phyloP scores from a whole-genome alignment of 2,329 filamentous ascomycete genomes.

The Mycosphaerella arachidis region DNA sequence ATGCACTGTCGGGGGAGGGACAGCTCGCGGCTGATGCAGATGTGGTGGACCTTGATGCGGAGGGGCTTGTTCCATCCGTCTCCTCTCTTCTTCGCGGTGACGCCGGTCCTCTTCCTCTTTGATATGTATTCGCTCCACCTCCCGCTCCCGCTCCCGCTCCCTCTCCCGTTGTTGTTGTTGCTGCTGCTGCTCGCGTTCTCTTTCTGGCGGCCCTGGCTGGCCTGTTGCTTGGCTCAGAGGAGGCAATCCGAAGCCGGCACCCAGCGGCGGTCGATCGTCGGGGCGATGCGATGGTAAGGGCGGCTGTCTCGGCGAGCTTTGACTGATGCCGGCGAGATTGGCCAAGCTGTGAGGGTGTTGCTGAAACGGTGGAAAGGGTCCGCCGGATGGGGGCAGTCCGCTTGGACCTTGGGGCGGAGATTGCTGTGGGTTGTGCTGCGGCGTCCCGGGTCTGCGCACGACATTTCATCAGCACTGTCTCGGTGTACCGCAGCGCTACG shows the following conservation, averaged over 20 bases:
- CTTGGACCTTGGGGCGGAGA: constrained; percentile 30
- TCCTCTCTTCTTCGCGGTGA: constrained; percentile 60
- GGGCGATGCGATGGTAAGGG: constrained; percentile 23
- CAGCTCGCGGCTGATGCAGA: constrained; percentile 87
- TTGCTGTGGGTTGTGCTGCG: constrained; percentile 31
- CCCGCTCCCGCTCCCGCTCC: constrained; percentile 47
- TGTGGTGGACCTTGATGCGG: constrained; percentile 77
- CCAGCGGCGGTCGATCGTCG: constrained; percentile 35
- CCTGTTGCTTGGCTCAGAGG: constrained; percentile 43
- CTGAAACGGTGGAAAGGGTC: constrained; percentile 41
- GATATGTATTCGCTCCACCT: constrained; percentile 53
- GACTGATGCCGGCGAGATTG: constrained; percentile 41
- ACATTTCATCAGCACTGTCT: constrained; percentile 6
- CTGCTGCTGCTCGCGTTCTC: constrained; percentile 25
- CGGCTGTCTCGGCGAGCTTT: constrained; percentile 40
- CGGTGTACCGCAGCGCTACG: not conserved
- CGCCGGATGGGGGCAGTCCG: constrained; percentile 32
- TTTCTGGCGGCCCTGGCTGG: constrained; percentile 34
- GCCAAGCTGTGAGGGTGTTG: constrained; percentile 43
- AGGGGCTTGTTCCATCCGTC: constrained; percentile 63
- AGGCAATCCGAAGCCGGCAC: constrained; percentile 41
- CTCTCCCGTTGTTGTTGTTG: constrained; percentile 16
- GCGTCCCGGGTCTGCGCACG: constrained; percentile 19
- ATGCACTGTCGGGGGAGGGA: constrained; percentile 75
- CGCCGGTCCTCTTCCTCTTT: constrained; percentile 59